A percentile compares a stretch with the other conserved stretches of the same genome.
Evolutionary conservation across 345 rosid genomes (phyloP).

Genomic region (Eutrema japonicum): DNA sequence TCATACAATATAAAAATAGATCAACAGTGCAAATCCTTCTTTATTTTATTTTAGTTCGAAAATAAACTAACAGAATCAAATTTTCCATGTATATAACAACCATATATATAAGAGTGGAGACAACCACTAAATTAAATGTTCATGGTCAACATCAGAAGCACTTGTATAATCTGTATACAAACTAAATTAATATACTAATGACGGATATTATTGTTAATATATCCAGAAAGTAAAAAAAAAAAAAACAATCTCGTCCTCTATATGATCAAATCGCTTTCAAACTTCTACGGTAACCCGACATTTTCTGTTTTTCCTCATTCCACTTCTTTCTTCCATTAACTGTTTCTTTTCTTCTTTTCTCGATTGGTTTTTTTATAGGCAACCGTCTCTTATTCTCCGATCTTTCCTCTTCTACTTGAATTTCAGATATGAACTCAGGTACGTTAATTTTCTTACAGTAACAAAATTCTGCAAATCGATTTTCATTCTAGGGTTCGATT

Average conservation of each 20-base stretch:
- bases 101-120: background rate
- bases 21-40: background rate
- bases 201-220: no score
- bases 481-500: conserved; percentile 11
- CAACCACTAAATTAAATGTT: conserved; percentile 31
- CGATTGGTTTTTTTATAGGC: background rate
- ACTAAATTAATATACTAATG: background rate
- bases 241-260: background rate
- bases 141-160: conserved; percentile 22
- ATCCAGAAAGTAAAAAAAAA: background rate
- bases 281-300: conserved; percentile 32
- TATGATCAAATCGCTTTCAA: conserved; percentile 38
- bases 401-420: conserved; percentile 24
- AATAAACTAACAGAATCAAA: background rate
- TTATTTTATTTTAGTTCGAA: conserved; percentile 2
- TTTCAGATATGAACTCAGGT: conserved; percentile 35
- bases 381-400: conserved; percentile 30
- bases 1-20: background rate
- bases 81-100: conserved; percentile 11
- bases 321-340: background rate
- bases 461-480: background rate
- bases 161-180: background rate
- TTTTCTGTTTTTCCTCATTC: conserved; percentile 15
- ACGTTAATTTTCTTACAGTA: conserved; percentile 2
- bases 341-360: background rate